phyloP scores from a whole-genome alignment of 1,284 basidiomycete genomes.

The Volvariella volvacea region DNA sequence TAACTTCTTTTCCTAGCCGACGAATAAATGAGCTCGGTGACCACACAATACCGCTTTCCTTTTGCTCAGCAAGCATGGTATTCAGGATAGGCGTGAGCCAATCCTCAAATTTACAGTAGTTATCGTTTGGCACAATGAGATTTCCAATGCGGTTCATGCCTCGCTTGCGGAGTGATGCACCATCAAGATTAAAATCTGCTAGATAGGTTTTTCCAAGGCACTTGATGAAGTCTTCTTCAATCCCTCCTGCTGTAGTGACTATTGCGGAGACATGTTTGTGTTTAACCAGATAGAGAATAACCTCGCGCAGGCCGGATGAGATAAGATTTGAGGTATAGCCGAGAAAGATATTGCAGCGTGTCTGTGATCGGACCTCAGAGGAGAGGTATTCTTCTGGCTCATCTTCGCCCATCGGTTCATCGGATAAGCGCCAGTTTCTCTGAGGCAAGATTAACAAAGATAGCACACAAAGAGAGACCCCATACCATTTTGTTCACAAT shows the following conservation, averaged over 20 bases:
- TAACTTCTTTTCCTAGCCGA: conserved; percentile 90
- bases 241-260: conserved; percentile 96
- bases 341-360: conserved; percentile 85
- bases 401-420: conserved; percentile 65
- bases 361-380: conserved; percentile 57
- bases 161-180: conserved; percentile 77
- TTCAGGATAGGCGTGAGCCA: conserved; percentile 97
- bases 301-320: conserved; percentile 93
- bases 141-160: conserved; percentile 99
- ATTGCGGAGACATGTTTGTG: conserved; percentile 87
- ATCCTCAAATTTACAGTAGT: conserved; percentile 99
- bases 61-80: conserved; percentile 87
- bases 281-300: conserved; percentile 91
- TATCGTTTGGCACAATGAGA: conserved; percentile 95
- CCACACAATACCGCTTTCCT: conserved; percentile 72
- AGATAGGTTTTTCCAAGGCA: conserved; percentile 95
- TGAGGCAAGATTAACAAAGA: conserved; percentile 20
- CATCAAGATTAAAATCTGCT: conserved; percentile 90
- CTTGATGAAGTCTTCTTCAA: conserved; percentile 99
- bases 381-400: conserved; percentile 60
- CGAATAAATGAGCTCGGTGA: conserved; percentile 92
- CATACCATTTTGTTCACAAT: conserved; percentile 87
- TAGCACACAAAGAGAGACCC: not conserved
- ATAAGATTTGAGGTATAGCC: conserved; percentile 99
- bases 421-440: conserved; percentile 80